Evolutionary conservation across 257 asterid species (phyloP), one percentile per base, ranked within the genome.

Genomic region (Nicotiana paniculata): DNA sequence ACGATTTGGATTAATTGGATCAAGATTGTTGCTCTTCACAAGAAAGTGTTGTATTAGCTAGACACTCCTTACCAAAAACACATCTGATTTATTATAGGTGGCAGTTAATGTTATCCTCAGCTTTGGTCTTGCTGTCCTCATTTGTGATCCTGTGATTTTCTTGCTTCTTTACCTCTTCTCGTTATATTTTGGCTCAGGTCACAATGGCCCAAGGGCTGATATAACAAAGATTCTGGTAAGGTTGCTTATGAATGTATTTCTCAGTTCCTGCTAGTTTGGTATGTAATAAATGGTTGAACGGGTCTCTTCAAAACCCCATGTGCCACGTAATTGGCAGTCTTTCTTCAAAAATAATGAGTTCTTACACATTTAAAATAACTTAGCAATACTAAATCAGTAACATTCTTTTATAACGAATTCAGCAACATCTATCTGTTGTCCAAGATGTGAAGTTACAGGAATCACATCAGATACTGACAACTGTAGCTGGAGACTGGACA

Each of bases 11-110:
- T n/a, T 5, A 28, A 66, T 18, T 28, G 77, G 58, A 72, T 51
- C 53, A 75, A 51, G 62, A 26, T 26, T 75, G 62, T 51, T 15
- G 62, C 15, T 18, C 28, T n/a, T 75, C 63, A 13, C 26, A 26
- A 26, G 79, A 75, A 48, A 75, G 63, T 75, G 43, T 75, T 48
- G 79, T 74, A 75, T 75, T 51, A 26, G 58, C 28, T 24, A 51
- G 63, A 48, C 79, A 46, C 39, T 48, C 39, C 39, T 74, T 24
- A 46, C 28, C 26, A 58, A 70, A 61, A 24, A 46, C 79, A 48
- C 24, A 46, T 74, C 79, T 75, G 28, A 58, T 46, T 75, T 75
- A 75, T 51, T 75, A 37, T 75, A 51, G 63, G 79, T n/a, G 37
- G 28, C 63, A 74, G 62, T 15, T 48, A 51, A 26, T 43, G 7